Evolutionary conservation across 805 yeast genomes (phyloP), one percentile per base, ranked within the genome.

Genomic region (Wickerhamomyces queroliae): DNA sequence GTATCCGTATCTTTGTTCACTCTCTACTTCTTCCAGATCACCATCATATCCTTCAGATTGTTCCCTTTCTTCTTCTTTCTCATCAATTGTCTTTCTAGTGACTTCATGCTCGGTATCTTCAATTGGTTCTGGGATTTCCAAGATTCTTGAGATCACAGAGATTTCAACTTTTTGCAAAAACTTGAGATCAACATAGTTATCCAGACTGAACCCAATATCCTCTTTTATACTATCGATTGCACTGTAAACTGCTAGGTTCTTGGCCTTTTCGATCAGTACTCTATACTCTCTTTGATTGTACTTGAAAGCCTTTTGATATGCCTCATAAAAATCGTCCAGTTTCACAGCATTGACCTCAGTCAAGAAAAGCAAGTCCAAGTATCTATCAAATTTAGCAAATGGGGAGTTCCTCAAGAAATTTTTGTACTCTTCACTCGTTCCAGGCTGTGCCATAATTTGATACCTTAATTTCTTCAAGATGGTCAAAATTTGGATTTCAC

Each of bases 81-180:
- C 36, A 7, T 37, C 10, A 19, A 7, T 18, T 12, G 11, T 22
- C 7, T 16, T 30, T 4, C 9, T 5, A 11, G 22, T 3, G 10
- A 22, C 19, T 12, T 30, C 15, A 30, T 19, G 33, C 6, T 6
- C 16, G 12, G 16, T 19, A n/a, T 27, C 41, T 8, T 47, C 48
- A 1, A 47, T 45, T n/a, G 49, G 59, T 50, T 66, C 62, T 0
- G 91, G 90, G 3, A 83, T 80, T 52, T 82, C 89, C 35, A 82
- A 61, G 1, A 74, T 71, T 40, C 91, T 63, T 0, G 87, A 79
- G 26, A 69, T 60, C 1, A 82, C 67, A 0, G 83, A 78, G 19
- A 72, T 59, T 42, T 56, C 64, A 31, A 65, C 44, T 16, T 51
- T 51, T 37, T 49, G 34, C 7, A 47, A 31, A 3, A 38, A 58